Conservation (phyloP, 306 rosid genomes). For the Psophocarpus tetragonolobus region DNA sequence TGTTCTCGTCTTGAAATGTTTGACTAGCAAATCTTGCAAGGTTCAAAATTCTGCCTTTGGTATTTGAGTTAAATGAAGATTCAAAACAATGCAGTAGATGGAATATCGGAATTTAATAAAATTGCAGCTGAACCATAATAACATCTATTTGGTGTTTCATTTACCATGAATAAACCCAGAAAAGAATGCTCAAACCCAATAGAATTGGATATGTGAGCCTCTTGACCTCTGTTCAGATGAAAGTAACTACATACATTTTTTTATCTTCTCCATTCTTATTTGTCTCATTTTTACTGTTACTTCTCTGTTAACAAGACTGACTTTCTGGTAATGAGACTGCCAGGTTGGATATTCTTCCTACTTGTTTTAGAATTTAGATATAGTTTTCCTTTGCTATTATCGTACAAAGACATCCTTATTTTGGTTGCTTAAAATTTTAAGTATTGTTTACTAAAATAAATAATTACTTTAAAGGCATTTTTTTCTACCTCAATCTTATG, state of each 20-base stretch:
- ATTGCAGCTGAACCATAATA: not conserved
- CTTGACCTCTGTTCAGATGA: not conserved
- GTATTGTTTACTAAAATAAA: not conserved
- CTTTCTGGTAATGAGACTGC: not conserved
- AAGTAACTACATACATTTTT: not conserved
- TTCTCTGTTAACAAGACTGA: too few species aligned
- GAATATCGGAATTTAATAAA: not conserved
- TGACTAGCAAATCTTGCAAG: not conserved
- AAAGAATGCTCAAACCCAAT: not conserved
- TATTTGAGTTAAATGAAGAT: not conserved
- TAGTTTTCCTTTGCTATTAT: not conserved
- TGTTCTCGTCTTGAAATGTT: not conserved
- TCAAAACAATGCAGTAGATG: not conserved
- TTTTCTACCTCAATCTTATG: not conserved
- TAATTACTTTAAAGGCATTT: not conserved
- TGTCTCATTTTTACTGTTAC: not conserved
- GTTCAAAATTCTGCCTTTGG: not conserved
- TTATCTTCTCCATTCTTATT: not conserved
- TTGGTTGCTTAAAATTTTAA: not conserved
- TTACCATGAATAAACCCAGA: not conserved
- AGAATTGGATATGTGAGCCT: not conserved
- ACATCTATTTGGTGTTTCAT: not conserved
- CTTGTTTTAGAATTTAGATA: not conserved
- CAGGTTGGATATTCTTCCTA: not conserved
- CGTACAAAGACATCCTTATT: not conserved